Evolutionary conservation across 2,329 filamentous ascomycete genomes (phyloP), one percentile per base, ranked within the genome.

Genomic region (Phaeosphaeria sp.): DNA sequence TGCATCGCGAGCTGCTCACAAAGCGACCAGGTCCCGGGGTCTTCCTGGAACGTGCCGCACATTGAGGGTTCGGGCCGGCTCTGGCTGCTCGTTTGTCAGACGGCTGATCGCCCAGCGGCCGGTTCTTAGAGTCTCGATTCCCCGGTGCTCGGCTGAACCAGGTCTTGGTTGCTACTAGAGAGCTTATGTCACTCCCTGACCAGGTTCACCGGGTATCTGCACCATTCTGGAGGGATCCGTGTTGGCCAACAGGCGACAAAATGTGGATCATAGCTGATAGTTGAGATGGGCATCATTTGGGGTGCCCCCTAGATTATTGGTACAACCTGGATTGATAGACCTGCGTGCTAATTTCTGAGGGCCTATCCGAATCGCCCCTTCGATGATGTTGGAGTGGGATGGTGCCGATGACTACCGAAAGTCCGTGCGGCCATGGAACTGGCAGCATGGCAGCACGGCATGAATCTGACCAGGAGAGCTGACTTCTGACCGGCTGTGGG

Each of bases 401-500:
- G 55, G 54, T 66, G 67, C 71, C 66, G 68, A 66, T 49, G 51
- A 60, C 60, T 66, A 66, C 68, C 68, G 67, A 60, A 64, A 66
- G 66, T 66, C 71, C 66, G 70, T 71, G 71, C 55, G 63, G 60
- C 59, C 62, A 62, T 70, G 57, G 63, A 68, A 63, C 59, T 60
- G 66, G 69, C 69, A 58, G 64, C 65, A 74, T 60, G 66, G 69
- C 69, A 58, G 64, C 65, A 74, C 68, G 54, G 64, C 70, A 69
- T 67, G 53, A 59, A 59, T 60, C 68, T 61, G 66, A 72, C 61
- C 65, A 64, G 63, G 50, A 50, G 20, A 69, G 65, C 68, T 72
- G 64, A 68, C 55, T 18, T 64, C 59, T 65, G 54, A 53, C 59
- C 52, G 58, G 60, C 58, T 59, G 58, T 46, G 59, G 60, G 62